A percentile compares a stretch with the other conserved stretches of the same genome.
Evolutionary conservation across 257 asterid species (phyloP).

Genomic region (Mitragyna speciosa): DNA sequence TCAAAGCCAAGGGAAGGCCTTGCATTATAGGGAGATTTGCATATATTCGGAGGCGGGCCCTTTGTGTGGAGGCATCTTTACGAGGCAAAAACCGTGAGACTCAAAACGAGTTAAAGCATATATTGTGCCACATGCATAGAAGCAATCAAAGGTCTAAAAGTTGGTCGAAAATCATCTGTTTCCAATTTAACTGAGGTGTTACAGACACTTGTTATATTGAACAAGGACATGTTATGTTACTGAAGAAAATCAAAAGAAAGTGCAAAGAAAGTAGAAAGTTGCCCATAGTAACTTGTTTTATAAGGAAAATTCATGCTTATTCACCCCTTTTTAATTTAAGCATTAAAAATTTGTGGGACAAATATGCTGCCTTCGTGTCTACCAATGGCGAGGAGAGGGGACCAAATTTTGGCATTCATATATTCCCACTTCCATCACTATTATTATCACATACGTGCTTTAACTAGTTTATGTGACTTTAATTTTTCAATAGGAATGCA

Average conservation of each 20-base stretch:
- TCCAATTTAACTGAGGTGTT: not conserved
- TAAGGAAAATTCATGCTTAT: too few relatives aligned
- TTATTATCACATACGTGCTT: not conserved
- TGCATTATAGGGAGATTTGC: not conserved
- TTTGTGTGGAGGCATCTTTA: not conserved
- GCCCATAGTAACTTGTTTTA: not conserved
- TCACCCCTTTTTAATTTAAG: not conserved
- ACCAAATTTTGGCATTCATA: not conserved
- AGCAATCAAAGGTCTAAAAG: not conserved
- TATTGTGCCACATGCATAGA: not conserved
- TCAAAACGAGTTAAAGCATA: not conserved
- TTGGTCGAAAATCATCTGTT: not conserved
- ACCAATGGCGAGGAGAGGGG: not conserved
- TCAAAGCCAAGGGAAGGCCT: not conserved
- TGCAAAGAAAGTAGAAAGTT: too few relatives aligned
- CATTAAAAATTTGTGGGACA: not conserved
- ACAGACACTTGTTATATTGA: too few relatives aligned
- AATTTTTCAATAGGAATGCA: not conserved
- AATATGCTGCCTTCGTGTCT: not conserved
- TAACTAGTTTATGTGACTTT: not conserved
- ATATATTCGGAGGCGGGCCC: not conserved
- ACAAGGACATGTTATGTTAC: not conserved
- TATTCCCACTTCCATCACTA: not conserved
- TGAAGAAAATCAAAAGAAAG: too few relatives aligned
- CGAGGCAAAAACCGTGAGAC: not conserved